Evolutionary conservation across 352 stramenopile genomes (phyloP).

Genomic region (Phytophthora syringae): DNA sequence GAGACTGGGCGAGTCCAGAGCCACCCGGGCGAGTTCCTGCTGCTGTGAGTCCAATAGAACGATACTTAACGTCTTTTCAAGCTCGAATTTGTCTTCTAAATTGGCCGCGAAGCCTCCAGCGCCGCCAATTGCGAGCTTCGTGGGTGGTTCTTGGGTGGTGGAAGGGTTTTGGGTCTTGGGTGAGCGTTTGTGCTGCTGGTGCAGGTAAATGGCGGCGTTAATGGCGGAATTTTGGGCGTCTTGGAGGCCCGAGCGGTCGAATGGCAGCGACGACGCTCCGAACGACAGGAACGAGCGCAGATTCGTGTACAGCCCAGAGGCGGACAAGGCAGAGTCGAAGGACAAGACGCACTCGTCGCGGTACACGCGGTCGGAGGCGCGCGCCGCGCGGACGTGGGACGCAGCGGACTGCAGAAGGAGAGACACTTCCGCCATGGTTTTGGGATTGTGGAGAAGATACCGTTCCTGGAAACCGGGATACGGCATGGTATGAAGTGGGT

Average conservation of each 20-base stretch:
- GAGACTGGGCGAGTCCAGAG: constrained; percentile 45
- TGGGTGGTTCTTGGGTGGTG: constrained; percentile 42
- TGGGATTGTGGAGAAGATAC: constrained; percentile 11
- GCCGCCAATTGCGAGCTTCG: constrained; percentile 96
- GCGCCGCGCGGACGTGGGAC: constrained; percentile 54
- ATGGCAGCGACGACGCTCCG: constrained; percentile 66
- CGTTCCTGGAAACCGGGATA: neutral
- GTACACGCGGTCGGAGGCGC: constrained; percentile 86
- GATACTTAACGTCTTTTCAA: constrained; percentile 78
- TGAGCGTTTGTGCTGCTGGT: constrained; percentile 67
- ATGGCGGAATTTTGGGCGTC: constrained; percentile 26
- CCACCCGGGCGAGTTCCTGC: constrained; percentile 39
- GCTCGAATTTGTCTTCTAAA: constrained; percentile 91
- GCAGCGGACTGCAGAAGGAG: constrained; percentile 35
- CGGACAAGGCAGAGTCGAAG: constrained; percentile 92
- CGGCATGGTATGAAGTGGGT: no score
- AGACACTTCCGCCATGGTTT: constrained; percentile 27
- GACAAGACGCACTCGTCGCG: constrained; percentile 98
- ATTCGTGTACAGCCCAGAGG: constrained; percentile 91
- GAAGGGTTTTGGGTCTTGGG: constrained; percentile 19
- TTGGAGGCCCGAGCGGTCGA: constrained; percentile 48
- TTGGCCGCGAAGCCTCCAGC: constrained; percentile 93
- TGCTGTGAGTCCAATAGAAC: constrained; percentile 70
- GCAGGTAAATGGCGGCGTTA: constrained; percentile 68
- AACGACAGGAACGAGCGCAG: constrained; percentile 94